A percentile compares a stretch with the other conserved stretches of the same genome.
Evolutionary conservation across 148 eudicot species (phyloP).

Genomic region (Beta vulgaris): DNA sequence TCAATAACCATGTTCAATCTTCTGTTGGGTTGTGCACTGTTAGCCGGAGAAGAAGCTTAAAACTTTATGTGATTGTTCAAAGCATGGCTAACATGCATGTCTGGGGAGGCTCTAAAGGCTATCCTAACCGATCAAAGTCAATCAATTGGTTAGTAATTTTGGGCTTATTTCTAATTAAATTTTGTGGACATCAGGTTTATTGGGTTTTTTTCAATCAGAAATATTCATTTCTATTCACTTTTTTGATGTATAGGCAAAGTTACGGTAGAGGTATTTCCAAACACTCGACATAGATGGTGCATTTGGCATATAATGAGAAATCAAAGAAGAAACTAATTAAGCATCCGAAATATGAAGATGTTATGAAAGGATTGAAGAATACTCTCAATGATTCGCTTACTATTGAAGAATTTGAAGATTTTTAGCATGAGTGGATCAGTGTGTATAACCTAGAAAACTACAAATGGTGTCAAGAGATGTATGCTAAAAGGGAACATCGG

Average conservation of each 20-base stretch:
- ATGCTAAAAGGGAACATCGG: background rate
- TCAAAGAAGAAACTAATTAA: background rate
- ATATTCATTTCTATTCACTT: no score
- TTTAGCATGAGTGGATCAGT: background rate
- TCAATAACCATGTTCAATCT: constrained; percentile 12
- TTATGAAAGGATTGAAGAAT: background rate
- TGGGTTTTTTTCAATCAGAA: no score
- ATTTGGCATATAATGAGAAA: constrained; percentile 15
- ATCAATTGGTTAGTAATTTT: background rate
- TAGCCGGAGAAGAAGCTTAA: background rate
- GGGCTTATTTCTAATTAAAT: background rate
- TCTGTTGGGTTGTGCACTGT: background rate
- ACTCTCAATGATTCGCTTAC: background rate
- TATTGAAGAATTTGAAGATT: background rate
- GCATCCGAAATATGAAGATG: background rate
- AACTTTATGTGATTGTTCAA: background rate
- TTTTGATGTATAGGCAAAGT: background rate
- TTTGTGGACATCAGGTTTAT: background rate
- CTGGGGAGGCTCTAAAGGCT: background rate
- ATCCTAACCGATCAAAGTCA: constrained; percentile 13
- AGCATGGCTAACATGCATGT: background rate
- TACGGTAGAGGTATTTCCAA: background rate
- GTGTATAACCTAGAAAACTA: background rate
- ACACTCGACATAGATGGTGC: constrained; percentile 1
- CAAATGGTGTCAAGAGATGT: background rate